Percentiles rank a stretch among this genome's conserved stretches.
Evolutionary conservation across 352 stramenopile genomes (phyloP).

Genomic region (Pythium sukuiense): DNA sequence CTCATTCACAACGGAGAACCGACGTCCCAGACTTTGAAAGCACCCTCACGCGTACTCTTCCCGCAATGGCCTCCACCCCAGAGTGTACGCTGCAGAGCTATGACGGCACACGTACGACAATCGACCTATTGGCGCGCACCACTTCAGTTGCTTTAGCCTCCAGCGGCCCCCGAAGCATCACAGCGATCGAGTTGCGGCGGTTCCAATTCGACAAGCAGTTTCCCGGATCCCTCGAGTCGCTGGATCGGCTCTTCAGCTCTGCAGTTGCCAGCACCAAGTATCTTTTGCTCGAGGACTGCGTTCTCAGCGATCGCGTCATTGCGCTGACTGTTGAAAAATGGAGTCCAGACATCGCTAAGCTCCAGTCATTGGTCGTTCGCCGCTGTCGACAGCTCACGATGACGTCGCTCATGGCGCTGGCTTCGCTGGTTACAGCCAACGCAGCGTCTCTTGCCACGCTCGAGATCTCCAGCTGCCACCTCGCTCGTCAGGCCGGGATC

Average conservation of each 20-base stretch:
- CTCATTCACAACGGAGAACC: background rate
- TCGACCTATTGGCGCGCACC: slow-evolving; percentile 9
- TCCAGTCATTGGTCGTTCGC: slow-evolving; percentile 20
- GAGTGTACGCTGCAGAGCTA: slow-evolving; percentile 7
- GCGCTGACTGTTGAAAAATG: slow-evolving; percentile 31
- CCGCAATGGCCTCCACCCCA: background rate
- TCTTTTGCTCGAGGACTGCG: slow-evolving; percentile 43
- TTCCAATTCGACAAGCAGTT: slow-evolving; percentile 21
- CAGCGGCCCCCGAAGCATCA: background rate
- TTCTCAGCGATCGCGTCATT: slow-evolving; percentile 43
- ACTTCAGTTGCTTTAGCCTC: background rate
- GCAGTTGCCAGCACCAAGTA: slow-evolving; percentile 12
- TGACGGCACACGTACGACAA: background rate
- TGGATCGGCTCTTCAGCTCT: slow-evolving; percentile 15
- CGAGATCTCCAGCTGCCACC: slow-evolving; percentile 50
- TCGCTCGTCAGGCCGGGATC: slow-evolving; percentile 57
- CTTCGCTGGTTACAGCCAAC: slow-evolving; percentile 35
- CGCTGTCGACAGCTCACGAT: slow-evolving; percentile 55
- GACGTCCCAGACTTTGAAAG: background rate
- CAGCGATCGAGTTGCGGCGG: slow-evolving; percentile 10
- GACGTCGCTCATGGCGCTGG: slow-evolving; percentile 56
- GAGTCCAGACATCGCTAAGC: slow-evolving; percentile 21
- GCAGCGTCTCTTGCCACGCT: slow-evolving; percentile 38
- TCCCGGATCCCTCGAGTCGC: slow-evolving; percentile 27
- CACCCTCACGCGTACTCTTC: background rate